These are phyloP conservation scores for Candida ipomoeae DNA, from an alignment of 805 yeast genomes.

Conservation along the genomic window DNA sequence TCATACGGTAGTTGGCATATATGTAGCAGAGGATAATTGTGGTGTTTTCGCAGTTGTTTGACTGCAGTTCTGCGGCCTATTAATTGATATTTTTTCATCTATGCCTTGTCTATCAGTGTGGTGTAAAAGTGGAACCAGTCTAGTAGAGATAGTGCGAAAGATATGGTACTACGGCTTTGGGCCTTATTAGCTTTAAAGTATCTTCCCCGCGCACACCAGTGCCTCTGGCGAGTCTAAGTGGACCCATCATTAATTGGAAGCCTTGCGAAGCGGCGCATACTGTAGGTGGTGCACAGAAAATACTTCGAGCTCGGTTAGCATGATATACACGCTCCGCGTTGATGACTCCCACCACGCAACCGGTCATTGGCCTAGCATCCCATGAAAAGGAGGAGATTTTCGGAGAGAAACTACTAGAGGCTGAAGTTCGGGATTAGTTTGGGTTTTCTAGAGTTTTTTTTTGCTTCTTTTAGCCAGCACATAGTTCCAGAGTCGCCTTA, in stretches of 20 bases:
- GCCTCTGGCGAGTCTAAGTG: not conserved
- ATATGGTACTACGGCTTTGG: not conserved
- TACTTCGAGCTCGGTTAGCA: not conserved
- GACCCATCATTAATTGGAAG: not conserved
- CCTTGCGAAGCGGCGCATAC: not conserved
- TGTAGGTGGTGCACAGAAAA: not conserved
- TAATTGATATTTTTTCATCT: constrained; percentile 39
- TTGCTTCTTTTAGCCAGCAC: too few species aligned
- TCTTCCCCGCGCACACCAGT: not conserved
- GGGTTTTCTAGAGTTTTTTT: too few species aligned
- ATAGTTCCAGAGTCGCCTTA: too few species aligned
- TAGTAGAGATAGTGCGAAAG: not conserved
- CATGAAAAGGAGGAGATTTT: not conserved
- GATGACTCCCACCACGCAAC: not conserved
- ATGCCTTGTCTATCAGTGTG: not conserved
- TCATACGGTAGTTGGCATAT: constrained; percentile 43
- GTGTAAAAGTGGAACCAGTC: not conserved
- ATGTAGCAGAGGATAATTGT: constrained; percentile 27
- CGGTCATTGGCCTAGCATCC: not conserved
- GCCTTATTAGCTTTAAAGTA: not conserved
- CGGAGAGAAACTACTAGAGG: too few species aligned
- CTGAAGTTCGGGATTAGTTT: too few species aligned
- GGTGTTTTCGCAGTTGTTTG: constrained; percentile 5
- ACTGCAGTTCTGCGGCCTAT: constrained; percentile 34
- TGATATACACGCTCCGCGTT: not conserved